Evolutionary conservation across 306 rosid species (phyloP).

Genomic region (Hippophae tibetana): DNA sequence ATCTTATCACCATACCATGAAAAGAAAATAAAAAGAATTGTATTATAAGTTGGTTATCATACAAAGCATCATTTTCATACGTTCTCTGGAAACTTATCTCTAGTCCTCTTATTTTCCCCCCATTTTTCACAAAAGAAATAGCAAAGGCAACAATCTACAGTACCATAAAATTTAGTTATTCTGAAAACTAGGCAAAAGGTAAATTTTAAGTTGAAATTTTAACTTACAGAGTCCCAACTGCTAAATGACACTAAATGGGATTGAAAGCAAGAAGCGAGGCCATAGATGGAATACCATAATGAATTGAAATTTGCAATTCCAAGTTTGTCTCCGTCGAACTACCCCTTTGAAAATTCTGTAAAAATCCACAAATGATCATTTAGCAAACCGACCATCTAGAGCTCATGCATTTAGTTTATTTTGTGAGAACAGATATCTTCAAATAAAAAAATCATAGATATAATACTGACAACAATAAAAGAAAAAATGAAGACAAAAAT

Average conservation of each 20-base stretch:
- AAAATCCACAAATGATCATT: conserved; percentile 11
- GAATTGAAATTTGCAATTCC: conserved; percentile 63
- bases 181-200: background rate
- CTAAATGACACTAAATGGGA: conserved; percentile 73
- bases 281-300: conserved; percentile 86
- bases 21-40: background rate
- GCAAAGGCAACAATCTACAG: background rate
- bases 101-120: background rate
- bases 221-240: conserved; percentile 80
- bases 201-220: background rate
- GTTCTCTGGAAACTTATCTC: too few relatives aligned
- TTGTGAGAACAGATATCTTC: background rate
- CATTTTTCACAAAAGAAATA: background rate
- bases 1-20: conserved; percentile 1
- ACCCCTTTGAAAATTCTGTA: conserved; percentile 52
- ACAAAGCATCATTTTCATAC: too few relatives aligned
- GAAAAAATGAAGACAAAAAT: too few relatives aligned
- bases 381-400: background rate
- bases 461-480: too few relatives aligned
- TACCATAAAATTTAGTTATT: too few relatives aligned
- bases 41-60: too few relatives aligned
- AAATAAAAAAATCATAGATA: background rate
- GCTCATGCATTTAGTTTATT: background rate
- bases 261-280: conserved; percentile 77
- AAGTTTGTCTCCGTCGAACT: conserved; percentile 50